Conservation (phyloP, 2,329 filamentous ascomycete genomes). For the Aspergillus sp. region DNA sequence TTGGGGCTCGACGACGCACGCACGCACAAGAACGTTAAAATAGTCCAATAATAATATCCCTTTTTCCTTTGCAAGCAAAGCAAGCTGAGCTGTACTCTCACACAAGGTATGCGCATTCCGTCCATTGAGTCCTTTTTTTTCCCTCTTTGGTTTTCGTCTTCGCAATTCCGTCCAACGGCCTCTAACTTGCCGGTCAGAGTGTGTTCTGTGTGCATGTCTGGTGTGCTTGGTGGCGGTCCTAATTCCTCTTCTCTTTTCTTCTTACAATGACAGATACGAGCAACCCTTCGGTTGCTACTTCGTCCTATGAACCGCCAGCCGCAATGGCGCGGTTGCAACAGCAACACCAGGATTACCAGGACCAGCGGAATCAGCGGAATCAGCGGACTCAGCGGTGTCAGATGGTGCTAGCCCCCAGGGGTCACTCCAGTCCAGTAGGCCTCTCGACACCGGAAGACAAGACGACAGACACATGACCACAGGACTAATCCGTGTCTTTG, state of each 20-base stretch:
- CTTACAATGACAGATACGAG: slow-evolving; percentile 5
- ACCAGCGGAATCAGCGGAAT: too few relatives aligned
- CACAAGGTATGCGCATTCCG: too few relatives aligned
- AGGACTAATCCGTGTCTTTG: too few relatives aligned
- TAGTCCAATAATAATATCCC: too few relatives aligned
- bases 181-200: not conserved
- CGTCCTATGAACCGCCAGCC: not conserved
- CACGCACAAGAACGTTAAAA: not conserved
- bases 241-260: slow-evolving; percentile 1
- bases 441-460: not conserved
- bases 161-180: not conserved
- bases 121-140: not conserved
- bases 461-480: not conserved
- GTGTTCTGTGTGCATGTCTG: slow-evolving; percentile 5
- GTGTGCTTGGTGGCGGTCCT: slow-evolving; percentile 4
- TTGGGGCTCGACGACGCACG: not conserved
- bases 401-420: too few relatives aligned
- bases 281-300: not conserved
- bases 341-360: too few relatives aligned
- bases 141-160: not conserved
- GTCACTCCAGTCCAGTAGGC: too few relatives aligned
- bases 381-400: too few relatives aligned
- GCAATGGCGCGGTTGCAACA: not conserved
- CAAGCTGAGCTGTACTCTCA: too few relatives aligned
- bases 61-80: too few relatives aligned